Evolutionary conservation across 805 yeast genomes (phyloP), one percentile per base, ranked within the genome.

Genomic region (Cyberlindnera samutprakarnensis): DNA sequence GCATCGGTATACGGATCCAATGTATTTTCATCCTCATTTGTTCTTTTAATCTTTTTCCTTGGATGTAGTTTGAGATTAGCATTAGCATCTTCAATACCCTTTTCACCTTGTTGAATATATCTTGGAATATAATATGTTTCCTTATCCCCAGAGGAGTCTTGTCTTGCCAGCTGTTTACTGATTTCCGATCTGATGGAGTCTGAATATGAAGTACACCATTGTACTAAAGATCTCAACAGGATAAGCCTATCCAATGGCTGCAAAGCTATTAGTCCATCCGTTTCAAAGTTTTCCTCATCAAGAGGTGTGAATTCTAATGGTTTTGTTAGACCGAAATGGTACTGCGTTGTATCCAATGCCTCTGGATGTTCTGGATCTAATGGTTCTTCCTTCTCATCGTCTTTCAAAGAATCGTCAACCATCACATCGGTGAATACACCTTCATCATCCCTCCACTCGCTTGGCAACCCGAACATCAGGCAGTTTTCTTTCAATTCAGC

Each of bases 381-480:
- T 5, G 49, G 45, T 17, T 36, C 45, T 11, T 23, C 23, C 6
- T 35, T 38, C 9, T 32, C 33, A 3, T 35, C 32, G 14, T 33
- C 25, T 15, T 30, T 29, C 15, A 35, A 16, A 2, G 33, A 21
- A 1, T 33, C 28, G 20, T 32, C 32, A 4, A 27, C 16, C 10
- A 21, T 8, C n/a, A 39, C 38, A 11, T 28, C 14, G 6, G 35
- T 25, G 19, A 39, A 40, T 6, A 50, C 32, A 3, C 29, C 36
- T 2, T 42, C 30, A 33, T 50, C 53, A 37, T 50, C 45, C 32
- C 54, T 38, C 56, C 56, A 51, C 35, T 49, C 53, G 7, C 18
- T 23, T 4, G 56, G 56, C n/a, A 51, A 31, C 3, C 56, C 54
- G 34, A 37, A 43, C 2, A 3, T 13, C 12, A 33, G 21, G 5